Evolutionary conservation across 2,329 filamentous ascomycete genomes (phyloP).

Genomic region (Aspergillus carbonarius): DNA sequence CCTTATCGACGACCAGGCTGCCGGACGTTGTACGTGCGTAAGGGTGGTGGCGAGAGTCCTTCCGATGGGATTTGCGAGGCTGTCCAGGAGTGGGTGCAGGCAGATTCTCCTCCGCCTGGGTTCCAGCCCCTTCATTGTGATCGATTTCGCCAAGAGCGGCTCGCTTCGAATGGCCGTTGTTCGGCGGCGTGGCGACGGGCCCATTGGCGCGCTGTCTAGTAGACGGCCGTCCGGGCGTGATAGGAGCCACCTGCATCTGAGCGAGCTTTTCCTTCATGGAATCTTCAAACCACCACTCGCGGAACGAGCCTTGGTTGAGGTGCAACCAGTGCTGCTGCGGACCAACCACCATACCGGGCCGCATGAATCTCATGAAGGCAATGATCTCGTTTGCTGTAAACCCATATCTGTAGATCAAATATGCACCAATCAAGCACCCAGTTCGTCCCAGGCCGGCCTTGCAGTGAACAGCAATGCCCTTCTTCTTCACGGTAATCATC

Average conservation of each 20-base stretch:
- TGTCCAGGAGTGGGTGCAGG: slow-evolving; percentile 95
- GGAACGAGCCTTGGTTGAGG: slow-evolving; percentile 91
- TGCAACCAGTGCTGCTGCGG: slow-evolving; percentile 99
- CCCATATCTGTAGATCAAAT: slow-evolving; percentile 93
- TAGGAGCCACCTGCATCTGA: slow-evolving; percentile 60
- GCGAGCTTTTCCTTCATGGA: slow-evolving; percentile 78
- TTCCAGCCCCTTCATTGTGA: slow-evolving; percentile 62
- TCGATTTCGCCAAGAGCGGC: slow-evolving; percentile 93
- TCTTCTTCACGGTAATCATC: slow-evolving; percentile 86
- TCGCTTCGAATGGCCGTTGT: slow-evolving; percentile 71
- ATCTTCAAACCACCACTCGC: slow-evolving; percentile 93
- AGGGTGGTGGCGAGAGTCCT: slow-evolving; percentile 71
- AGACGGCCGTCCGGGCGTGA: slow-evolving; percentile 54
- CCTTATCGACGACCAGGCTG: slow-evolving; percentile 39
- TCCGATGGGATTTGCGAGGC: slow-evolving; percentile 81
- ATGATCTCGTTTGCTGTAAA: slow-evolving; percentile 98
- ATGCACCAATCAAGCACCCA: slow-evolving; percentile 93
- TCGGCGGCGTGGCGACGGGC: slow-evolving; percentile 80
- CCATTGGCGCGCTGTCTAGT: slow-evolving; percentile 62
- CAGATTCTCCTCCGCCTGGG: slow-evolving; percentile 72
- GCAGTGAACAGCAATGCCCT: slow-evolving; percentile 95
- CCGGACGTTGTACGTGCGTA: slow-evolving; percentile 61
- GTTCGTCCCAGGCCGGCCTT: slow-evolving; percentile 95
- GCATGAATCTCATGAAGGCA: slow-evolving; percentile 98
- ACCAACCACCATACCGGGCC: slow-evolving; percentile 97